These are phyloP conservation scores for Gynandropsis gynandra DNA, from an alignment of 345 rosid genomes.

Conservation along the genomic window DNA sequence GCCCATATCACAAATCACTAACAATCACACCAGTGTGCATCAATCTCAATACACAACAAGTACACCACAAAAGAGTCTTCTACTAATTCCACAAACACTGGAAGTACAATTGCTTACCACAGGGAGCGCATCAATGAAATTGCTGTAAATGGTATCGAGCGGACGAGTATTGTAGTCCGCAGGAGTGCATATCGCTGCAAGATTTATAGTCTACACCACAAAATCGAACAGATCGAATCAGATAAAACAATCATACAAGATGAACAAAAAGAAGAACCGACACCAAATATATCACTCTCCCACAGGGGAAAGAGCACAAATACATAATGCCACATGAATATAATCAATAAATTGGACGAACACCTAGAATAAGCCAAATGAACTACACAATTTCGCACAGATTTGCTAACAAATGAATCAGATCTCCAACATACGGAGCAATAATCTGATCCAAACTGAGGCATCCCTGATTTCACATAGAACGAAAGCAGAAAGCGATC, in stretches of 20 bases:
- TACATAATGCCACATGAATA: too few species aligned
- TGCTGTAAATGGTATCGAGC: conserved; percentile 93
- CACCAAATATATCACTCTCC: too few species aligned
- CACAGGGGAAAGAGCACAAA: too few species aligned
- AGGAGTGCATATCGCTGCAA: conserved; percentile 98
- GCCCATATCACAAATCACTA: conserved; percentile 14
- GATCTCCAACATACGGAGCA: conserved; percentile 14
- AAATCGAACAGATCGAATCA: conserved; percentile 2
- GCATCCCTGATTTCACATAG: not conserved
- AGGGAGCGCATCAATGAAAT: conserved; percentile 94
- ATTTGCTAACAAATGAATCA: not conserved
- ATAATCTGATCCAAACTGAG: not conserved
- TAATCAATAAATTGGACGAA: too few species aligned
- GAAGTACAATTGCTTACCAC: conserved; percentile 49
- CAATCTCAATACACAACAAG: not conserved
- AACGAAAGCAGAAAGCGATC: not conserved
- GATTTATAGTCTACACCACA: conserved; percentile 58
- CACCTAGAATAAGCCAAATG: too few species aligned
- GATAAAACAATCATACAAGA: not conserved
- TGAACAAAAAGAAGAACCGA: not conserved
- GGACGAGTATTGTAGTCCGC: conserved; percentile 99
- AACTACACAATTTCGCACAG: too few species aligned
- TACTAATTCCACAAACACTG: not conserved
- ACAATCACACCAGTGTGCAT: not conserved
- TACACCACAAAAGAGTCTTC: not conserved